These are phyloP conservation scores for Xylaria sp. DNA, from an alignment of 2,329 filamentous ascomycete species.

Conservation along the genomic window DNA sequence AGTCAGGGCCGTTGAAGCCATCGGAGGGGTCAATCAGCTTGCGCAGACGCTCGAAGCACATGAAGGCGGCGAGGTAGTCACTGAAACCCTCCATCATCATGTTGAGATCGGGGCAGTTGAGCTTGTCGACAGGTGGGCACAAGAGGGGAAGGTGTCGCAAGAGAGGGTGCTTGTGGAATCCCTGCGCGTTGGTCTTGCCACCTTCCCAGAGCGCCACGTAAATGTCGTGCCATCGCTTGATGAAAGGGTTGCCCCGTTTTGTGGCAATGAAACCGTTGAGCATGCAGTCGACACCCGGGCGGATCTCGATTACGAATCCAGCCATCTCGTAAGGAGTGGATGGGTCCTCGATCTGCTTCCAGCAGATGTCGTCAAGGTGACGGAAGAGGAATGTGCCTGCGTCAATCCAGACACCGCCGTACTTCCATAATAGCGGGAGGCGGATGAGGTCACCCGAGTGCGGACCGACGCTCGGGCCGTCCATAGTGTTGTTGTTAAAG, in stretches of 20 bases:
- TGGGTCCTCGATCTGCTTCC: slow-evolving; percentile 37
- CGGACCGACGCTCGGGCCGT: slow-evolving; percentile 38
- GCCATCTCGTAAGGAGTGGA: slow-evolving; percentile 33
- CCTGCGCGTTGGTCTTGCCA: slow-evolving; percentile 28
- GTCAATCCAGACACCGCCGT: slow-evolving; percentile 42
- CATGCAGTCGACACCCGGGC: slow-evolving; percentile 26
- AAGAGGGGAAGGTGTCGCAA: slow-evolving; percentile 28
- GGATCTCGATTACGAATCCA: slow-evolving; percentile 28
- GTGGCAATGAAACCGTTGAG: slow-evolving; percentile 41
- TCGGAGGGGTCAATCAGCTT: slow-evolving; percentile 33
- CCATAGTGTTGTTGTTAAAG: slow-evolving; percentile 40
- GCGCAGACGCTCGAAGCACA: slow-evolving; percentile 31
- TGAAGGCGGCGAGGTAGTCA: slow-evolving; percentile 32
- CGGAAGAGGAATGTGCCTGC: slow-evolving; percentile 39
- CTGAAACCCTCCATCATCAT: slow-evolving; percentile 26
- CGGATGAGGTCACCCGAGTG: slow-evolving; percentile 46
- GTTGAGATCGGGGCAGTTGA: slow-evolving; percentile 24
- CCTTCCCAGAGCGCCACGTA: slow-evolving; percentile 35
- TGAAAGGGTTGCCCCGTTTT: slow-evolving; percentile 39
- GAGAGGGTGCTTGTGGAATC: slow-evolving; percentile 33
- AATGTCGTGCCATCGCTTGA: slow-evolving; percentile 39
- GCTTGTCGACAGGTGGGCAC: slow-evolving; percentile 22
- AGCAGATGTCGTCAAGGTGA: slow-evolving; percentile 39
- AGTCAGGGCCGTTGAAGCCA: slow-evolving; percentile 34
- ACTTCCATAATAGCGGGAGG: slow-evolving; percentile 36